Evolutionary conservation across 108 stramenopile genomes (phyloP), one percentile per base, ranked within the genome.

Genomic region (Skeletonema menzelii): DNA sequence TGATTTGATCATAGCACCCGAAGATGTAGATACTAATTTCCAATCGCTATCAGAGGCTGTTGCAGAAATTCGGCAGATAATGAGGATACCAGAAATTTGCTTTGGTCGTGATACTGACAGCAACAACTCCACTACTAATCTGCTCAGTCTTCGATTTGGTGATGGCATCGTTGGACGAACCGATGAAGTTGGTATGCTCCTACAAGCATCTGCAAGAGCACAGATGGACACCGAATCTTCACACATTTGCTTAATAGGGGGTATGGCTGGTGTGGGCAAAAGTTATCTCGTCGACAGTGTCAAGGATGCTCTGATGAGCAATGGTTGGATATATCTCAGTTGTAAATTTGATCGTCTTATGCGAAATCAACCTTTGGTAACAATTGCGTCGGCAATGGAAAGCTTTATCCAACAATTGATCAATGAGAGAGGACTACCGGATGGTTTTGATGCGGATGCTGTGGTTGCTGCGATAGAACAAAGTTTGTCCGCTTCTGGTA

Each of bases 241-340:
- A n/a, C 46, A 47, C 46, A 47, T 47, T 19, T 47, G 46, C 19
- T 7, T 47, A 17, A 47, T 47, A 17, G 46, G 46, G 46, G 61
- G 61, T 8, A 34, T 4, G 2, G 34, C 32, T 19, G 61, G 61
- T 14, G 34, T 30, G 13, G 61, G 61, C 10, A 62, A 62, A 62
- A 34, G 27, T 34, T 22, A 35, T 17, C 61, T 62, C 30, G 34
- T 62, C n/a, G 17, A 31, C 3, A 34, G 34, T 30, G 1, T 32
- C n/a, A 28, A 32, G 34, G 61, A 31, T 20, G 32, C 14, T 20
- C 34, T 62, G 7, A 22, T 2, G 11, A 62, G 19, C 7, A 15
- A 62, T 34, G 61, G 34, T 3, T 62, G 61, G 61, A 62, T 62
- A 31, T 35, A 34, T 62, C 19, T 62, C 12, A 62, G 32, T 32